Conservation (phyloP, 148 eudicot genomes). For the Arctostaphylos glauca region DNA sequence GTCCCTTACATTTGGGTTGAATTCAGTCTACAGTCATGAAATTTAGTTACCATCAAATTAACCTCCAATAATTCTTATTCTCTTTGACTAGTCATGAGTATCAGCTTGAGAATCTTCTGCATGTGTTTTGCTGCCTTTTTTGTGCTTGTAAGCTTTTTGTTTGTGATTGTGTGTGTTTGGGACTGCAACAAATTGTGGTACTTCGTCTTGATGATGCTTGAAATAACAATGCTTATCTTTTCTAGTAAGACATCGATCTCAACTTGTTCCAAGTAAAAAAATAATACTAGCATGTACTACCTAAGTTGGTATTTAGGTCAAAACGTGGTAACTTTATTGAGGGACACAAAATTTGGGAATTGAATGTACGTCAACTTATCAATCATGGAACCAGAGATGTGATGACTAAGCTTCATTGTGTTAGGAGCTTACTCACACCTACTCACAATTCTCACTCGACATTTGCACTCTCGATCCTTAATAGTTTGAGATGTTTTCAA, state of each 20-base stretch:
- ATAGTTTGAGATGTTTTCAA: too few species aligned
- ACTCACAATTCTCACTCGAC: too few species aligned
- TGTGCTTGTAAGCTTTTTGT: not conserved
- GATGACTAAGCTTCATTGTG: too few species aligned
- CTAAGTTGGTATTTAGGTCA: too few species aligned
- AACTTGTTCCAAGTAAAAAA: not conserved
- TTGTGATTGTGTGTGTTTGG: not conserved
- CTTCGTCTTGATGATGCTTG: not conserved
- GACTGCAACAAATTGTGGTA: not conserved
- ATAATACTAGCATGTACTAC: too few species aligned
- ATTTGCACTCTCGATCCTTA: too few species aligned
- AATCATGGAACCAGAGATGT: too few species aligned
- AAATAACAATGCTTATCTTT: not conserved
- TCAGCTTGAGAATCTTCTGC: not conserved
- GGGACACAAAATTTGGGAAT: too few species aligned
- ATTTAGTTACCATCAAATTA: not conserved
- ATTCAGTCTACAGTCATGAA: not conserved
- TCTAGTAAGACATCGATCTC: not conserved
- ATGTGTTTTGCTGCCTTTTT: not conserved
- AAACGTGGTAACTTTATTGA: too few species aligned
- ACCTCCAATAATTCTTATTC: not conserved
- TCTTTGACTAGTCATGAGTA: not conserved
- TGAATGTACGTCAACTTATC: too few species aligned
- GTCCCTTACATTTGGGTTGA: too few species aligned
- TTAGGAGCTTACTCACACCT: too few species aligned